These are phyloP conservation scores for Encephalitozoon intestinalis DNA, from an alignment of 371 early-diverging fungal genomes.

Conservation along the genomic window DNA sequence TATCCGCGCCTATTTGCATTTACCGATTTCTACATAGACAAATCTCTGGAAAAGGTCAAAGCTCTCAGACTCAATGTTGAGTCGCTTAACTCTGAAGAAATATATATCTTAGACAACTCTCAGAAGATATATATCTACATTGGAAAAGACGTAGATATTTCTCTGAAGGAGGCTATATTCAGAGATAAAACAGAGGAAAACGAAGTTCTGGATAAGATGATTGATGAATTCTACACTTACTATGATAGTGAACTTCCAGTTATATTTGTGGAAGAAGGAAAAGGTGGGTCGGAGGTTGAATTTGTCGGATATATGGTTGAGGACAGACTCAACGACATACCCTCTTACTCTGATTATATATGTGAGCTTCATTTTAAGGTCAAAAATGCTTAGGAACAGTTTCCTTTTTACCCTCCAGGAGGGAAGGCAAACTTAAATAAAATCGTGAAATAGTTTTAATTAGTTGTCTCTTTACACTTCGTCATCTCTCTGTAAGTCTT, in stretches of 20 bases:
- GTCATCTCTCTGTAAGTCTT: not conserved
- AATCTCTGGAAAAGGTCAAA: constrained; percentile 29
- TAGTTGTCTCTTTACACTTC: not conserved
- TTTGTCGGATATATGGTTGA: constrained; percentile 36
- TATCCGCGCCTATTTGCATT: constrained; percentile 59
- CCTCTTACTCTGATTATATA: constrained; percentile 24
- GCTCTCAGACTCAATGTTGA: constrained; percentile 39
- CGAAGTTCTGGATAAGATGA: constrained; percentile 8
- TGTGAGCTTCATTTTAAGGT: constrained; percentile 38
- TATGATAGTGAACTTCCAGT: constrained; percentile 25
- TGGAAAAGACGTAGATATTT: constrained; percentile 50
- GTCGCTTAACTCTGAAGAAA: constrained; percentile 48
- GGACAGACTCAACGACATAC: constrained; percentile 30
- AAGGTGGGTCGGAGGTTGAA: constrained; percentile 17
- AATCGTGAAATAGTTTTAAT: not conserved
- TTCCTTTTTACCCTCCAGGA: not conserved
- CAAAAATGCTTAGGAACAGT: constrained; percentile 2
- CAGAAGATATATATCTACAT: constrained; percentile 55
- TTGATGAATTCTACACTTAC: constrained; percentile 17
- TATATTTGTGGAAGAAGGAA: constrained; percentile 32
- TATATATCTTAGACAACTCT: constrained; percentile 58
- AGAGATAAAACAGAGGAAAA: constrained; percentile 26
- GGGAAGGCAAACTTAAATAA: not conserved
- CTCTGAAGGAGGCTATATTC: constrained; percentile 29
- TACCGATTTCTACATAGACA: constrained; percentile 52